Percentiles rank a stretch among this genome's conserved stretches.
These are phyloP conservation scores for Eutrema yunnanense DNA, from an alignment of 345 rosid species.

Conservation along the genomic window DNA sequence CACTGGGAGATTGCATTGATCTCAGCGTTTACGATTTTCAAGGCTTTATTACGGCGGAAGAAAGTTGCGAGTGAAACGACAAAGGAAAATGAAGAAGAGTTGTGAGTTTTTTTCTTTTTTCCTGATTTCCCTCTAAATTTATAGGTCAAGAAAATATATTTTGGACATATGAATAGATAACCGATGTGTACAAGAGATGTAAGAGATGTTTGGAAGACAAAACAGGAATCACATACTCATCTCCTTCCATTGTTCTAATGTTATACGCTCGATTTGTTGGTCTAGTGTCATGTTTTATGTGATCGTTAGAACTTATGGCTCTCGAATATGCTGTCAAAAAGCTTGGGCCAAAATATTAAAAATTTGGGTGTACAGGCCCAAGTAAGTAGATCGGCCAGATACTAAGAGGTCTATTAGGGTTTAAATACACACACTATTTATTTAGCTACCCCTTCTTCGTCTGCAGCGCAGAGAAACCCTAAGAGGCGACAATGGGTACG, in stretches of 20 bases:
- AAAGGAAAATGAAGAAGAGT: constrained; percentile 36
- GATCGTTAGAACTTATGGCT: neutral
- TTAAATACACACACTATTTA: too few relatives aligned
- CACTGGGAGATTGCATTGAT: constrained; percentile 60
- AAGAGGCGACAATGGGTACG: constrained; percentile 21
- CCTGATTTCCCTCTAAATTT: neutral
- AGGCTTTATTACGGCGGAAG: constrained; percentile 47
- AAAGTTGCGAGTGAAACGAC: constrained; percentile 20
- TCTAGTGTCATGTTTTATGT: constrained; percentile 1
- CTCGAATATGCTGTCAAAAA: neutral
- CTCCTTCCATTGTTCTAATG: constrained; percentile 7
- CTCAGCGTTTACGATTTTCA: constrained; percentile 49
- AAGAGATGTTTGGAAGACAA: neutral
- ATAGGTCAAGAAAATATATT: neutral
- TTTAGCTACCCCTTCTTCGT: too few relatives aligned
- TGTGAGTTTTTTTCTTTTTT: constrained; percentile 20
- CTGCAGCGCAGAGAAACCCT: neutral
- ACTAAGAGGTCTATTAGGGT: too few relatives aligned
- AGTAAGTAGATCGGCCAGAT: too few relatives aligned
- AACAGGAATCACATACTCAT: neutral
- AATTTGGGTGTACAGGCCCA: too few relatives aligned
- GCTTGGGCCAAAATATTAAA: neutral
- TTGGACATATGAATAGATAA: constrained; percentile 19
- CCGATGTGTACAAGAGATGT: constrained; percentile 9
- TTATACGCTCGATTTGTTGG: constrained; percentile 1